These are phyloP conservation scores for Plasmodium vivax DNA, from an alignment of 169 alveolate genomes.

Conservation along the genomic window DNA sequence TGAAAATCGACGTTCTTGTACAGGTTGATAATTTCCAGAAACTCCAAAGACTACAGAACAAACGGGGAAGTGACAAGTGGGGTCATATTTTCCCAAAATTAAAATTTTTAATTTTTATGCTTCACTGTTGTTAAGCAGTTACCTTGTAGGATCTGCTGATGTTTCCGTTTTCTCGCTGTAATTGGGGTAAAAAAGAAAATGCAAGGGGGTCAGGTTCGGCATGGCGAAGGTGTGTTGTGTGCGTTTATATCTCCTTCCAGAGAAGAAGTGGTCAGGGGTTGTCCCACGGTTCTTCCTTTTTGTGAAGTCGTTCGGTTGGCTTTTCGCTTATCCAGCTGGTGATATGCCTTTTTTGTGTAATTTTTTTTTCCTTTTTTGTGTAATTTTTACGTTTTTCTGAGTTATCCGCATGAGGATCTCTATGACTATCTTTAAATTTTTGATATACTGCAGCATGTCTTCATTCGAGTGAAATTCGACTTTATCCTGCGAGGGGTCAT, in stretches of 20 bases:
- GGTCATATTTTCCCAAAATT: neutral
- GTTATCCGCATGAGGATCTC: constrained; percentile 67
- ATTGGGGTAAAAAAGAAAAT: neutral
- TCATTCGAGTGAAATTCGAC: constrained; percentile 66
- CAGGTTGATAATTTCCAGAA: constrained; percentile 58
- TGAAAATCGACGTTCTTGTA: constrained; percentile 69
- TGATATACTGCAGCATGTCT: constrained; percentile 67
- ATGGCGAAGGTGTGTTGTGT: neutral
- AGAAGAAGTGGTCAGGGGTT: neutral
- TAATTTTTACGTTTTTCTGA: constrained; percentile 64
- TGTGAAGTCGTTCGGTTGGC: neutral
- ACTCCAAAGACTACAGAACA: constrained; percentile 65
- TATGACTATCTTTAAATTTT: constrained; percentile 21
- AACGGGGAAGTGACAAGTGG: neutral
- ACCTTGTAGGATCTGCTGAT: constrained; percentile 75
- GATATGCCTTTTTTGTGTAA: neutral
- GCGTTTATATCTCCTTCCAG: neutral
- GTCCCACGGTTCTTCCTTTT: neutral
- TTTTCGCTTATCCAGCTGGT: neutral
- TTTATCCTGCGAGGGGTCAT: constrained; percentile 23
- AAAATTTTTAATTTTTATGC: neutral
- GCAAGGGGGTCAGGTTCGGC: neutral
- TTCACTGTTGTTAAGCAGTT: neutral
- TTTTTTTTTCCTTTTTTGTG: neutral
- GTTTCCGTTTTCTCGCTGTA: constrained; percentile 71